Evolutionary conservation across 2,329 filamentous ascomycete genomes (phyloP).

Genomic region (Ophiostoma novo-ulmi): DNA sequence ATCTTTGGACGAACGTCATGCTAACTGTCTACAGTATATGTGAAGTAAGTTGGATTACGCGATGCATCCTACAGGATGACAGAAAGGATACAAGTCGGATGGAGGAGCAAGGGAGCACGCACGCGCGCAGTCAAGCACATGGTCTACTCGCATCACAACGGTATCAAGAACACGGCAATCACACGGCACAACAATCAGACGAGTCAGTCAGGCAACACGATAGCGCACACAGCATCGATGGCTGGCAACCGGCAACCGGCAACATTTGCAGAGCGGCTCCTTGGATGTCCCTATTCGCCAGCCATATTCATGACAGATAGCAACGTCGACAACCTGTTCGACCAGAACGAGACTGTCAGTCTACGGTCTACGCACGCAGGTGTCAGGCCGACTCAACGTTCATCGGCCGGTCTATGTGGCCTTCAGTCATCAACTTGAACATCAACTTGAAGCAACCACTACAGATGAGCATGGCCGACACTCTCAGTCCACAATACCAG

Average conservation of each 20-base stretch:
- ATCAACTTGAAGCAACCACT: too few relatives aligned
- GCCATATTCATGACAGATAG: neutral
- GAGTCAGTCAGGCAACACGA: neutral
- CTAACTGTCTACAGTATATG: slow-evolving; percentile 59
- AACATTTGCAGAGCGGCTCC: neutral
- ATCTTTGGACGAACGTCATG: neutral
- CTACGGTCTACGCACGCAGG: neutral
- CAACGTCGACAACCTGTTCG: neutral
- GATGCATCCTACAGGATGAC: neutral
- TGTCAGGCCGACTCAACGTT: neutral
- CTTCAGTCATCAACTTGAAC: neutral
- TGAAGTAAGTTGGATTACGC: slow-evolving; percentile 63
- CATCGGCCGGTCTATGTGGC: neutral
- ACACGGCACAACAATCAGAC: neutral
- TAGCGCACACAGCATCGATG: neutral
- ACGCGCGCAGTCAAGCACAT: neutral
- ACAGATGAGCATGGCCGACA: too few relatives aligned
- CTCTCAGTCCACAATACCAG: neutral
- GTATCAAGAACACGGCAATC: neutral
- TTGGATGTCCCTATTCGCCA: neutral
- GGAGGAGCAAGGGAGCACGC: neutral
- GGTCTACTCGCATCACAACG: slow-evolving; percentile 3
- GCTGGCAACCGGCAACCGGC: neutral
- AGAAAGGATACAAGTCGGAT: slow-evolving; percentile 16
- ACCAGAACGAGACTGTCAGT: neutral